phyloP scores from a whole-genome alignment of 768 basidiomycete species.

The Amanita rubescens region DNA sequence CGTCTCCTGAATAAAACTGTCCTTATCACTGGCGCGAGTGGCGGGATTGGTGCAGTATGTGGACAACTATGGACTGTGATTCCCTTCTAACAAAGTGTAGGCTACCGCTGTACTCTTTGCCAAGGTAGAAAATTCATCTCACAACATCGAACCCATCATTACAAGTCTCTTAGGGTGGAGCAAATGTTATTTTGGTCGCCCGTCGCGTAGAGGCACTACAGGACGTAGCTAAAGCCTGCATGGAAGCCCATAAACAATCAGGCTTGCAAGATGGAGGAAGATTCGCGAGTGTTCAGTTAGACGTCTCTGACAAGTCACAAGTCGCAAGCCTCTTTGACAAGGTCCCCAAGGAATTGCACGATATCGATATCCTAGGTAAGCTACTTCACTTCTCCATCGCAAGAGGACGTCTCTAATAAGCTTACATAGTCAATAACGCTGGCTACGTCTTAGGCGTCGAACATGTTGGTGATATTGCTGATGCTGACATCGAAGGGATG shows the following conservation, averaged over 20 bases:
- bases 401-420: slow-evolving; percentile 1
- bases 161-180: slow-evolving; percentile 55
- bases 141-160: neutral
- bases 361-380: slow-evolving; percentile 79
- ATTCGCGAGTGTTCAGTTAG: slow-evolving; percentile 64
- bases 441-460: slow-evolving; percentile 89
- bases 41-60: slow-evolving; percentile 83
- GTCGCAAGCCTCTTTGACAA: slow-evolving; percentile 64
- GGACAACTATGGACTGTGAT: neutral
- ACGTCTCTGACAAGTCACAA: slow-evolving; percentile 72
- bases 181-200: slow-evolving; percentile 82
- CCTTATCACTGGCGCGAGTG: slow-evolving; percentile 83
- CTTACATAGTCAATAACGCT: slow-evolving; percentile 49
- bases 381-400: slow-evolving; percentile 11
- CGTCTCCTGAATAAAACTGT: slow-evolving; percentile 81
- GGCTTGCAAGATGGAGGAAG: slow-evolving; percentile 72
- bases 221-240: slow-evolving; percentile 60
- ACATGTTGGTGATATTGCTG: slow-evolving; percentile 73
- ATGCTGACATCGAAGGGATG: slow-evolving; percentile 78
- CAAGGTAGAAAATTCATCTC: slow-evolving; percentile 43
- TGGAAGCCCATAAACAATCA: slow-evolving; percentile 63
- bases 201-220: slow-evolving; percentile 69
- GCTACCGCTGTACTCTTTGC: slow-evolving; percentile 87
- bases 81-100: slow-evolving; percentile 26
- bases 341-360: slow-evolving; percentile 59